phyloP scores from a whole-genome alignment of 805 yeast genomes.

The Lachancea quebecensis region DNA sequence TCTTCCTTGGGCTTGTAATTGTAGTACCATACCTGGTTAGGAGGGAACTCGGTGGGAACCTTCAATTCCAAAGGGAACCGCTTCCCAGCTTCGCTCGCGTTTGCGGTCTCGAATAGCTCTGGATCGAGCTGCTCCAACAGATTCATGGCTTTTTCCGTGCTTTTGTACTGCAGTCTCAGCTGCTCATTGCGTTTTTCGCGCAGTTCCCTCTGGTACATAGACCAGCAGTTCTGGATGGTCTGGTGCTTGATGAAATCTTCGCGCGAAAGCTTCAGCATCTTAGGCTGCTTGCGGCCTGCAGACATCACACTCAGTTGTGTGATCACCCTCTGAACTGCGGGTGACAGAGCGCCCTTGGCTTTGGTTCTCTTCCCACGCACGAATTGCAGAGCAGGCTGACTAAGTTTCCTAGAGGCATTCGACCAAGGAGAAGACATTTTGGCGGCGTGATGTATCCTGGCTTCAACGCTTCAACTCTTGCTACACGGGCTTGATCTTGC shows the following conservation, averaged over 20 bases:
- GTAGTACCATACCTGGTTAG: constrained; percentile 71
- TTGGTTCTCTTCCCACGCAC: constrained; percentile 47
- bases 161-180: constrained; percentile 53
- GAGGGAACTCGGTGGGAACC: constrained; percentile 86
- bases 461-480: no score
- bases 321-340: constrained; percentile 43
- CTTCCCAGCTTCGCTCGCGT: constrained; percentile 44
- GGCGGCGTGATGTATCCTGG: no score
- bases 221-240: constrained; percentile 81
- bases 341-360: constrained; percentile 33
- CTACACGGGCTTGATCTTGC: no score
- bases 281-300: constrained; percentile 85
- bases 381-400: constrained; percentile 18
- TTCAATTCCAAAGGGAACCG: constrained; percentile 79
- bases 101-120: constrained; percentile 56
- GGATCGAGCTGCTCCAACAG: constrained; percentile 50
- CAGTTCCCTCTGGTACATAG: constrained; percentile 47
- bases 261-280: constrained; percentile 53
- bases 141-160: constrained; percentile 65
- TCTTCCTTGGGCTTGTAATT: constrained; percentile 25
- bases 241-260: constrained; percentile 85
- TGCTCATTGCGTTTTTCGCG: constrained; percentile 37
- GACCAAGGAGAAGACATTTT: not conserved
- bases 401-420: constrained; percentile 2
- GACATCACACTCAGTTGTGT: constrained; percentile 69